Evolutionary conservation across 345 rosid species (phyloP), one percentile per base, ranked within the genome.

Genomic region (Sisymbrium altissimum): DNA sequence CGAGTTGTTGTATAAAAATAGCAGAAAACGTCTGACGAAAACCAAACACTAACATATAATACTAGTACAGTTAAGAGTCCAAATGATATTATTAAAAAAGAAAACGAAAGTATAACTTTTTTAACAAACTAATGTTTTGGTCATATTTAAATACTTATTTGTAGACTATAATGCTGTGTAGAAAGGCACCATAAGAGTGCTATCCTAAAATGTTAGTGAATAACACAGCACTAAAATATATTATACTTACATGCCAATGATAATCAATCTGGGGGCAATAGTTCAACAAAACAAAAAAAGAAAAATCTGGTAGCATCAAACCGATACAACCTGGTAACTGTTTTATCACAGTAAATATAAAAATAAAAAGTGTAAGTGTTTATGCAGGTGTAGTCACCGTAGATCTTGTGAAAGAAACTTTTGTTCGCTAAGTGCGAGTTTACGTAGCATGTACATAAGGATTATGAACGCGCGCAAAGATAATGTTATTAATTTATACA

Each of bases 141-240:
- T 58, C 68, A 49, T 59, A 9, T 40, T 48, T 48, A 67, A 66
- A 38, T 49, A 39, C 14, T 33, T 32, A 48, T 9, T 9, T 74
- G 68, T 62, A 67, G 62, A 14, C 62, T 67, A 49, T 38, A 39
- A 39, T 66, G 67, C 10, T 49, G 53, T 39, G 35, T 74, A 66
- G 72, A 66, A 49, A 57, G 61, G 53, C 68, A 74, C 38, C 61
- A 57, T 66, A 46, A 13, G 43, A 55, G 3, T 35, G 44, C 21
- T 48, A 18, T 27, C 39, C 15, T 44, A 11, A 54, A 45, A 33
- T 56, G 71, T 33, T 64, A 35, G 48, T 44, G 65, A 33, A 30
- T 63, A 40, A 15, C 21, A 53, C 52, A 52, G 59, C 56, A 71
- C 29, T 71, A 45, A 25, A 56, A 49, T 61, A 49, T 61, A 60